Conservation (phyloP, 495 filamentous ascomycete species). For the Talaromyces trachyspermus region DNA sequence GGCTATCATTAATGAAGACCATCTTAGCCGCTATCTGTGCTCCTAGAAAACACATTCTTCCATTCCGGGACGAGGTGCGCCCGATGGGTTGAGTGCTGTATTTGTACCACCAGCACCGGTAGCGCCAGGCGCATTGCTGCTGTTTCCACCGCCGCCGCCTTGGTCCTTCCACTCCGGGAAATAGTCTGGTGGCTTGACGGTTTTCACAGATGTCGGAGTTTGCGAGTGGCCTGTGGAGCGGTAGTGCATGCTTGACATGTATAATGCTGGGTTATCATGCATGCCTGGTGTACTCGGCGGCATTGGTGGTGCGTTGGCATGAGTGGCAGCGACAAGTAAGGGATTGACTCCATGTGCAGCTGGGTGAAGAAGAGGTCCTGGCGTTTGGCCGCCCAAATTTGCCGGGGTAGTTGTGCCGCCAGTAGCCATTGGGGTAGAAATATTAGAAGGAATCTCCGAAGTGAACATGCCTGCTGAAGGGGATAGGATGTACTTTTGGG, state of each 20-base stretch:
- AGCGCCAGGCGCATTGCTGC: conserved; percentile 30
- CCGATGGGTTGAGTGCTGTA: conserved; percentile 12
- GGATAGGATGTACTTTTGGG: conserved; percentile 78
- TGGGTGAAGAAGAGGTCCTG: conserved; percentile 34
- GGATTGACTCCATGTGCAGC: conserved; percentile 70
- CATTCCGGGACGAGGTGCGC: conserved; percentile 23
- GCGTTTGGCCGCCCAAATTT: conserved; percentile 40
- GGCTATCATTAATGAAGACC: conserved; percentile 59
- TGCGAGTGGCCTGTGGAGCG: conserved; percentile 76
- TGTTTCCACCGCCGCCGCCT: no score
- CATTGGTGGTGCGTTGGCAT: conserved; percentile 53
- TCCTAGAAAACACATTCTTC: conserved; percentile 72
- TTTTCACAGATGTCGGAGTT: conserved; percentile 80
- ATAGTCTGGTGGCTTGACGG: conserved; percentile 73
- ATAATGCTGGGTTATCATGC: conserved; percentile 7
- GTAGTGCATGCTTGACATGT: conserved; percentile 22
- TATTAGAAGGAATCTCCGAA: conserved; percentile 84
- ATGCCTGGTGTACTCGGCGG: conserved; percentile 27
- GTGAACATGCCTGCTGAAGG: conserved; percentile 95
- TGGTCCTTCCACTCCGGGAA: conserved; percentile 91
- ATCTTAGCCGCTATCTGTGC: conserved; percentile 72
- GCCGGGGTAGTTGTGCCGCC: conserved; percentile 89
- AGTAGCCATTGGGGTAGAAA: conserved; percentile 82
- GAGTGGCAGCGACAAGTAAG: conserved; percentile 82
- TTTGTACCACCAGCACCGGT: conserved; percentile 15